A percentile compares a stretch with the other conserved stretches of the same genome.
phyloP scores from a whole-genome alignment of 164 flowering plant species.

The Liriodendron chinense region DNA sequence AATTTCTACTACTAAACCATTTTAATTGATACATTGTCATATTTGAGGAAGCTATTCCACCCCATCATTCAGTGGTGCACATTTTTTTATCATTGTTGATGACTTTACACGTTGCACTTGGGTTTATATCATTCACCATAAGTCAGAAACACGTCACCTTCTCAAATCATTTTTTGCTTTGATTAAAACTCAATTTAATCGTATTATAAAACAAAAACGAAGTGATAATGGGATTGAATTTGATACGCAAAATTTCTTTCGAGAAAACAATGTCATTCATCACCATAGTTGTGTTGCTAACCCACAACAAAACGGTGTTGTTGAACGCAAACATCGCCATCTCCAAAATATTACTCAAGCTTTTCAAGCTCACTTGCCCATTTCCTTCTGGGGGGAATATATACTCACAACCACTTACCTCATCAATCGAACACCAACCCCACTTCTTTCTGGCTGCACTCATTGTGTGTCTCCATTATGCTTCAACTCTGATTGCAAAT shows the following conservation, averaged over 20 bases:
- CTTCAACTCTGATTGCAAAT: not conserved
- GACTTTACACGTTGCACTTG: no score
- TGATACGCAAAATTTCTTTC: not conserved
- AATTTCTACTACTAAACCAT: no score
- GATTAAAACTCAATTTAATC: no score
- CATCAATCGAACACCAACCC: conserved; percentile 7
- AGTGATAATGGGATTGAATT: not conserved
- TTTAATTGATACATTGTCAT: no score
- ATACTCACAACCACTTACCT: conserved; percentile 10
- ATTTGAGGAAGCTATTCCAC: no score
- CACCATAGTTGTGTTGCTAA: not conserved
- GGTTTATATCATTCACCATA: no score
- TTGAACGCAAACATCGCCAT: conserved; percentile 8
- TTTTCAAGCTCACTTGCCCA: conserved; percentile 8
- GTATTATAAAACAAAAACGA: no score
- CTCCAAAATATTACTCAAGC: conserved; percentile 6
- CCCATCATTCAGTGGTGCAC: no score
- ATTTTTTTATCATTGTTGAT: no score
- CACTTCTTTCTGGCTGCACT: not conserved
- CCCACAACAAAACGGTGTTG: conserved; percentile 9
- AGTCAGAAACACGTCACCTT: no score
- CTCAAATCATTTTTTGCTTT: no score
- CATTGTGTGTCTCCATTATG: conserved; percentile 12
- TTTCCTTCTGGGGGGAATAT: conserved; percentile 6
- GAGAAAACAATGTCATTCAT: not conserved